Conservation (phyloP, 192 early-diverging fungal species). For the Mortierella antarctica region DNA sequence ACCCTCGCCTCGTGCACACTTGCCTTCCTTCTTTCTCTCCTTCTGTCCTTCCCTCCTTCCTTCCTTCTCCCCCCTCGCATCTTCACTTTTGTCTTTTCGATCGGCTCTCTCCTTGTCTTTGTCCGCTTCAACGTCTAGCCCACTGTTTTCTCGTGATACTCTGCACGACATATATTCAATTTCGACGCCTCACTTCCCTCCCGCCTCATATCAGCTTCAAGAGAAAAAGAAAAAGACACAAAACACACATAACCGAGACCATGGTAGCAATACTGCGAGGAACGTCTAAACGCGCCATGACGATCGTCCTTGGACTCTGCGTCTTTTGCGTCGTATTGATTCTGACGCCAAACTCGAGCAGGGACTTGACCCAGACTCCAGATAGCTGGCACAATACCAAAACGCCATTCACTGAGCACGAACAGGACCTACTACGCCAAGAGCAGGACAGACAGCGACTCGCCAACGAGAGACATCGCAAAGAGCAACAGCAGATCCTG, state of each 20-base stretch:
- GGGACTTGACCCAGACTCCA: constrained; percentile 6
- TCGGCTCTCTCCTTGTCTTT: neutral
- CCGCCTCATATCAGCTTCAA: neutral
- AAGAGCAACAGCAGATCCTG: neutral
- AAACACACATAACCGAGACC: neutral
- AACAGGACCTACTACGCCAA: neutral
- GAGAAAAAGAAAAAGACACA: neutral
- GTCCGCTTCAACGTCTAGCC: neutral
- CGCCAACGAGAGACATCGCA: neutral
- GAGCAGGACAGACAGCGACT: neutral
- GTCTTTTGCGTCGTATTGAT: constrained; percentile 22
- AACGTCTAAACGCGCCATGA: constrained; percentile 20
- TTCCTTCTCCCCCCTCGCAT: neutral
- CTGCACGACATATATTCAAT: neutral
- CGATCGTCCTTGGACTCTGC: constrained; percentile 32
- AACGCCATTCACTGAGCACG: neutral
- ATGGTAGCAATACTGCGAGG: constrained; percentile 9
- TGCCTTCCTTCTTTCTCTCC: neutral
- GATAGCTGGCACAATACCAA: constrained; percentile 1
- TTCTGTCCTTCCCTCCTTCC: neutral
- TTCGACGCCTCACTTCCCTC: neutral
- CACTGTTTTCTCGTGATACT: neutral
- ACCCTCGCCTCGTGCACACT: neutral
- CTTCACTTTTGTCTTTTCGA: neutral
- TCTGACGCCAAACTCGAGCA: constrained; percentile 31